Conservation (phyloP, 73 alveolate genomes). For the Tetrahymena borealis region DNA sequence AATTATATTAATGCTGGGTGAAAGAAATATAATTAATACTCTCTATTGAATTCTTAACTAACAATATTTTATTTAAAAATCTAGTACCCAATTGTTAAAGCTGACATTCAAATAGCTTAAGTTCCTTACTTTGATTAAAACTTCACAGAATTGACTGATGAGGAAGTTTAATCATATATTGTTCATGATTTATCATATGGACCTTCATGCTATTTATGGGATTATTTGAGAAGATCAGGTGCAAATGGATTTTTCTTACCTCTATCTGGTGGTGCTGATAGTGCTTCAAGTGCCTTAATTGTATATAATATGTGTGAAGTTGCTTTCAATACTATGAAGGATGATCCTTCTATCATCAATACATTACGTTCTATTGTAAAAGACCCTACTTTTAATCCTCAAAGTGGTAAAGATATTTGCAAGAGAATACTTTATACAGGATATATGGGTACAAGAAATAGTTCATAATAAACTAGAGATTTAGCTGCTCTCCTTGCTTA, state of each 20-base stretch:
- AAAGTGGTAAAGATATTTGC: constrained; percentile 56
- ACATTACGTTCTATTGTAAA: constrained; percentile 50
- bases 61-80: constrained; percentile 21
- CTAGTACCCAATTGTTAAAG: constrained; percentile 40
- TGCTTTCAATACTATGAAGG: constrained; percentile 22
- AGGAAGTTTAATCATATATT: constrained; percentile 36
- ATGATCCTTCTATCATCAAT: background rate
- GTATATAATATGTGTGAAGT: constrained; percentile 53
- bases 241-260: constrained; percentile 91
- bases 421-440: constrained; percentile 41
- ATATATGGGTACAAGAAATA: constrained; percentile 44
- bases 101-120: constrained; percentile 35
- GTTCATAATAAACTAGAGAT: constrained; percentile 56
- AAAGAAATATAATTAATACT: too few relatives aligned
- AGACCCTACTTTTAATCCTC: constrained; percentile 52
- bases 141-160: constrained; percentile 6
- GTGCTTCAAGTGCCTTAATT: constrained; percentile 75
- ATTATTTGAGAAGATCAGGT: constrained; percentile 90
- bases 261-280: constrained; percentile 91
- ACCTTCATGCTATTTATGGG: constrained; percentile 92
- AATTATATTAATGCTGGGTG: too few relatives aligned
- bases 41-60: too few relatives aligned
- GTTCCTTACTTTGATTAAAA: background rate
- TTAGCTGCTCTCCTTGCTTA: constrained; percentile 69
- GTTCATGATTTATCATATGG: constrained; percentile 69